phyloP scores from a whole-genome alignment of 345 rosid species.

The Arabidopsis arenosa region DNA sequence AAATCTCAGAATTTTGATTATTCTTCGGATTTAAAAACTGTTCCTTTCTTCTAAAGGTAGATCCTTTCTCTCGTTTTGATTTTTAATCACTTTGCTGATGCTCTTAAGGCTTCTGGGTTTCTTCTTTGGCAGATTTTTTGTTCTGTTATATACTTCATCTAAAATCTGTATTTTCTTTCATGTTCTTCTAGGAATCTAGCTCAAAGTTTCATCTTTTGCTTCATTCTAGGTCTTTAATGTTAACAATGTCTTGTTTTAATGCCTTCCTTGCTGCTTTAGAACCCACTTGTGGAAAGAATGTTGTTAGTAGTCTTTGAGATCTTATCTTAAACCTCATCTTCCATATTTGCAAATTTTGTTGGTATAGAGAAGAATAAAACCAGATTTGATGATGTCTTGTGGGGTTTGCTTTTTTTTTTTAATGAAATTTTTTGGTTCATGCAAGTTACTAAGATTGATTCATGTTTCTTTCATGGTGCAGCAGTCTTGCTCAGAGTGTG shows the following conservation, averaged over 20 bases:
- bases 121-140: not conserved
- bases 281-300: not conserved
- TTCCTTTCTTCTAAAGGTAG: constrained; percentile 26
- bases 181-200: constrained; percentile 7
- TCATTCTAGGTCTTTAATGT: constrained; percentile 14
- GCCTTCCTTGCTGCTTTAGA: constrained; percentile 15
- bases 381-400: constrained; percentile 22
- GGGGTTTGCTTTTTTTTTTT: constrained; percentile 11
- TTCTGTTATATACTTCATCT: too few species aligned
- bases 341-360: not conserved
- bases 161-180: not conserved
- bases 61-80: constrained; percentile 17
- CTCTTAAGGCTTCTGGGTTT: constrained; percentile 30
- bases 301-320: constrained; percentile 14
- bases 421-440: constrained; percentile 31
- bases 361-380: not conserved
- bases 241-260: not conserved
- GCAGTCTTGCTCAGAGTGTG: constrained; percentile 30
- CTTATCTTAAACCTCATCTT: not conserved
- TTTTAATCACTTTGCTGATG: constrained; percentile 19
- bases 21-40: not conserved
- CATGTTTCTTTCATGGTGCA: constrained; percentile 19
- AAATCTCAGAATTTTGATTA: constrained; percentile 20
- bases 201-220: constrained; percentile 6
- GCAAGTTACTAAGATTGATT: constrained; percentile 14